phyloP scores from a whole-genome alignment of 108 stramenopile species.

The Thalassiosira profunda region DNA sequence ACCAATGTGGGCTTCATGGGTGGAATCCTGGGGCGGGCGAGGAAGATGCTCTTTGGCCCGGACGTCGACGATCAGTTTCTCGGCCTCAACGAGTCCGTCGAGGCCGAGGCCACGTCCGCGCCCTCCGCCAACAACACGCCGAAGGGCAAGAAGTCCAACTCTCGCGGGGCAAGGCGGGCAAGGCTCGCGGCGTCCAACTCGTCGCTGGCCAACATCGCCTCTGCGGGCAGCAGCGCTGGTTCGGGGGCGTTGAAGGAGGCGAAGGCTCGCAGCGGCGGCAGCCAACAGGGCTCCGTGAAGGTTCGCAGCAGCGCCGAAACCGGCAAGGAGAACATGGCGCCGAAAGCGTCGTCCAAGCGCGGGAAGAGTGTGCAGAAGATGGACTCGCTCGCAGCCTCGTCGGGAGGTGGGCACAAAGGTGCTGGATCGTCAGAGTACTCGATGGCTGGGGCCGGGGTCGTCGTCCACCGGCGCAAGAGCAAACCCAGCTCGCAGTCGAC shows the following conservation, averaged over 20 bases:
- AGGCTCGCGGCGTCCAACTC: conserved; percentile 8
- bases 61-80: not conserved
- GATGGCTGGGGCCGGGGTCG: not conserved
- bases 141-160: conserved; percentile 6
- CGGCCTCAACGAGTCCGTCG: not conserved
- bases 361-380: conserved; percentile 5
- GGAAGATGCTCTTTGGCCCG: conserved; percentile 31
- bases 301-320: not conserved
- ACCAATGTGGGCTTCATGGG: conserved; percentile 32
- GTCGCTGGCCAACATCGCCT: conserved; percentile 12
- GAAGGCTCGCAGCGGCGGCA: not conserved
- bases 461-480: not conserved
- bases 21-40: conserved; percentile 19
- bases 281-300: not conserved
- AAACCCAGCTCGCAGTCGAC: not conserved
- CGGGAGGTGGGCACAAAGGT: not conserved
- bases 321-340: conserved; percentile 16
- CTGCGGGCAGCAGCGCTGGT: not conserved
- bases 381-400: conserved; percentile 23
- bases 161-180: conserved; percentile 12
- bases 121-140: not conserved
- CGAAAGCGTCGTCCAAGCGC: not conserved
- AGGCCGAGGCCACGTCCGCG: not conserved
- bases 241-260: conserved; percentile 1
- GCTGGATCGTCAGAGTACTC: not conserved